These are phyloP conservation scores for Rhizopus delemar DNA, from an alignment of 371 early-diverging fungal species.

Conservation along the genomic window DNA sequence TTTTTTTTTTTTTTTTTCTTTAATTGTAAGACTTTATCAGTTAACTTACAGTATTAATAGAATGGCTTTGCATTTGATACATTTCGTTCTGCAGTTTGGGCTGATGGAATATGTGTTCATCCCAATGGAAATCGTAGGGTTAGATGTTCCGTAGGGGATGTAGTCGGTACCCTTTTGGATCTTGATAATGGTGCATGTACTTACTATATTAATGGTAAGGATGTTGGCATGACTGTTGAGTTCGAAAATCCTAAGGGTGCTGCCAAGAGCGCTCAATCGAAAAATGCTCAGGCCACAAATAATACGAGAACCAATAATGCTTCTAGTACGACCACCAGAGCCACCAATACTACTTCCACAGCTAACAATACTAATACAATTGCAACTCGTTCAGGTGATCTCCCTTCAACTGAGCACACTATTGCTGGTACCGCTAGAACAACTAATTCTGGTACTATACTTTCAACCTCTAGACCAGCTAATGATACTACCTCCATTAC, in stretches of 20 bases:
- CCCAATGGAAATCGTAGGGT: slow-evolving; percentile 32
- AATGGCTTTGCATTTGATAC: slow-evolving; percentile 65
- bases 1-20: neutral
- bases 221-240: slow-evolving; percentile 43
- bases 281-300: no score
- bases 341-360: no score
- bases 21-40: neutral
- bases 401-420: no score
- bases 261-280: neutral
- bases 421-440: no score
- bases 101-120: slow-evolving; percentile 45
- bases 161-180: slow-evolving; percentile 49
- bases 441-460: no score
- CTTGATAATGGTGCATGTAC: slow-evolving; percentile 49
- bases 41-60: slow-evolving; percentile 23
- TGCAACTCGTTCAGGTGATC: no score
- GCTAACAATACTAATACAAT: no score
- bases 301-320: no score
- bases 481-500: no score
- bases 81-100: slow-evolving; percentile 62
- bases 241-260: slow-evolving; percentile 37
- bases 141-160: slow-evolving; percentile 47
- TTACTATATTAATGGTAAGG: slow-evolving; percentile 48
- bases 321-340: no score
- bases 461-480: no score